These are phyloP conservation scores for Immersiporthe knoxdaviesiana DNA, from an alignment of 2,329 filamentous ascomycete genomes.

Conservation along the genomic window DNA sequence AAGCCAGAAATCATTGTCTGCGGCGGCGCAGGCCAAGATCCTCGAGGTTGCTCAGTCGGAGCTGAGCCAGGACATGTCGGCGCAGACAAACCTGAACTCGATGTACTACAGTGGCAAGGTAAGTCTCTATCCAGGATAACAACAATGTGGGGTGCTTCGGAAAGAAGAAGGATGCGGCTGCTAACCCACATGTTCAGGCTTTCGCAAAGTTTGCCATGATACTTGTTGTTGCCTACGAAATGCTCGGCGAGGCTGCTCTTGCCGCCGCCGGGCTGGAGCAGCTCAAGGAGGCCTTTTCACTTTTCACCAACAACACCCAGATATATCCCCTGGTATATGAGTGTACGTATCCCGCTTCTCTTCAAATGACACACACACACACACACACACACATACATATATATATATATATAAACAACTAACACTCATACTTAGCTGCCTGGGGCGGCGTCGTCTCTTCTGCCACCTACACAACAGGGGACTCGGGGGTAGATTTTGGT, in stretches of 20 bases:
- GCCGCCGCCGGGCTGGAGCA: conserved; percentile 61
- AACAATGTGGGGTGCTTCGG: too few species aligned
- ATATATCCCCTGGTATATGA: conserved; percentile 69
- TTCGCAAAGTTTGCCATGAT: conserved; percentile 77
- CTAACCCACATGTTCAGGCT: conserved; percentile 46
- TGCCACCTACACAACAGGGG: conserved; percentile 70
- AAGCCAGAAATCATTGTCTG: conserved; percentile 50
- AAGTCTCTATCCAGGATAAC: conserved; percentile 27
- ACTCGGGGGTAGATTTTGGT: conserved; percentile 80
- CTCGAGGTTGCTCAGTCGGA: conserved; percentile 69
- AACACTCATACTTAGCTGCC: conserved; percentile 38
- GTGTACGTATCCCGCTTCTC: conserved; percentile 28
- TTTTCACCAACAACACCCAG: conserved; percentile 70
- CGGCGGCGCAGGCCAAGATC: conserved; percentile 62
- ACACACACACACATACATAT: not conserved
- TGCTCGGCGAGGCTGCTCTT: conserved; percentile 61
- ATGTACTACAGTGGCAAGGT: conserved; percentile 94
- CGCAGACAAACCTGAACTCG: conserved; percentile 75
- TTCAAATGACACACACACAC: not conserved
- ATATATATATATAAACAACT: not conserved
- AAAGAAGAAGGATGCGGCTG: conserved; percentile 5
- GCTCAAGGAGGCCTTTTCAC: conserved; percentile 68
- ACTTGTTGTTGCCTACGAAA: conserved; percentile 65
- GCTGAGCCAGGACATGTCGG: conserved; percentile 73
- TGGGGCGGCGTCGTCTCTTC: conserved; percentile 85